Evolutionary conservation across 1,139 yeast species (phyloP).

Genomic region (Candida sojae): DNA sequence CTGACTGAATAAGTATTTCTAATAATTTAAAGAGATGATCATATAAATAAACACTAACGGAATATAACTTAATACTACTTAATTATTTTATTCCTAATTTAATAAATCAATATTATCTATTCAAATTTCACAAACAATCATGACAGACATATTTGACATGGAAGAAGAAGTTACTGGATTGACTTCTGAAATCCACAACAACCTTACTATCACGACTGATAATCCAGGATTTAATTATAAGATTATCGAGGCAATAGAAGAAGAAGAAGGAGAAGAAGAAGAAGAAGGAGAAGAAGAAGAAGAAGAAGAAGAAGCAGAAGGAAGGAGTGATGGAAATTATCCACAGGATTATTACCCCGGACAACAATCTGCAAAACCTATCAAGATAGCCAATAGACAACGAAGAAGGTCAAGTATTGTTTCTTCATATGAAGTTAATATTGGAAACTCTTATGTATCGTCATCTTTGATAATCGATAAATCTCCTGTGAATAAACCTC

Average conservation of each 20-base stretch:
- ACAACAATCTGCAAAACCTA: conserved; percentile 9
- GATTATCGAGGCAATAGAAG: conserved; percentile 10
- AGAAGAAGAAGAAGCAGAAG: neutral
- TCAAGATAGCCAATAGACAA: conserved; percentile 9
- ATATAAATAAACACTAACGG: too few relatives aligned
- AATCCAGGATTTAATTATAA: conserved; percentile 11
- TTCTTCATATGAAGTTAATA: conserved; percentile 18
- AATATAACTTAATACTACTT: too few relatives aligned
- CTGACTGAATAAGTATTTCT: too few relatives aligned
- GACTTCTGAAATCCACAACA: conserved; percentile 2
- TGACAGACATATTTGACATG: conserved; percentile 18
- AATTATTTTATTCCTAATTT: too few relatives aligned
- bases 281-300: conserved; percentile 4
- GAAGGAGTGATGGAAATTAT: too few relatives aligned
- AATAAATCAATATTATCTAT: too few relatives aligned
- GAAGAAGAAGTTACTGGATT: conserved; percentile 12
- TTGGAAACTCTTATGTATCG: conserved; percentile 14
- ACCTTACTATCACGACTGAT: neutral
- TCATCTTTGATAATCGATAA: conserved; percentile 18
- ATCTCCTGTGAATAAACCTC: conserved; percentile 8
- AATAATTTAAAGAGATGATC: too few relatives aligned
- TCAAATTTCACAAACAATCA: neutral
- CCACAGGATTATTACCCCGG: conserved; percentile 11
- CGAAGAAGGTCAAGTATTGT: conserved; percentile 20
- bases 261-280: neutral